Base-by-base conservation (phyloP, 768 basidiomycete genomes). In the Amanita pseudoporphyria region DNA sequence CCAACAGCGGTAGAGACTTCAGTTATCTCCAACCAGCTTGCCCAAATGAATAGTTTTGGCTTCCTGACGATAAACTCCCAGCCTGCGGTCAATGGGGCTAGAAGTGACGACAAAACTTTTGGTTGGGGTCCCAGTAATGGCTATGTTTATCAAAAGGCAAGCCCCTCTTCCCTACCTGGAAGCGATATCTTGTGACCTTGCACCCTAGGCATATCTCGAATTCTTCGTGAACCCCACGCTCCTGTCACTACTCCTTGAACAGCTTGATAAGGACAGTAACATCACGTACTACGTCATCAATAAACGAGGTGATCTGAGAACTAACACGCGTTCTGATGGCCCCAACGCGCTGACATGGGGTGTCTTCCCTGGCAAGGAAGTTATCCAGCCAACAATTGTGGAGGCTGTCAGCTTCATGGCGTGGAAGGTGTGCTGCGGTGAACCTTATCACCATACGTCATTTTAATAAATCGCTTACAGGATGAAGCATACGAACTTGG, bases 291-390 rank as follows among this genome's bases (percentile, higher is more conserved):
- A 97, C 59, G 90, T 93, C 42, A 95, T 97, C 65, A 97, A 97
- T 77, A 90, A 86, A 64, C 80, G 83, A 36, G 96, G 96, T 35
- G 94, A 98, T 64, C 71, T 99, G 44, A 80, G 84, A 49, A 97
- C 96, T 43, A 99, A 98, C 72, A 93, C 82, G 13, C 87, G 91
- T 58, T 88, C 85, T 2, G 93, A 96, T 45, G 92, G 94, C 2
- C 94, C 96, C 22, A 97, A 96, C 58, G 94, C 94, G n/a, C 92
- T 97, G 14, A 97, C 94, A 1, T 97, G 94, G 94, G 94, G 94
- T 54, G 90, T 96, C 7, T 97, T 95, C 76, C 91, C 94, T 4
- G 89, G 90, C 49, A 97, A 97, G 66, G 94, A 96, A 71, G 88
- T 96, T 57, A 70, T 95, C 41, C 92, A 95, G 62, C 94, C 94